These are phyloP conservation scores for Hordeum vulgare DNA, from an alignment of 176 grass and related monocot species.

Conservation along the genomic window DNA sequence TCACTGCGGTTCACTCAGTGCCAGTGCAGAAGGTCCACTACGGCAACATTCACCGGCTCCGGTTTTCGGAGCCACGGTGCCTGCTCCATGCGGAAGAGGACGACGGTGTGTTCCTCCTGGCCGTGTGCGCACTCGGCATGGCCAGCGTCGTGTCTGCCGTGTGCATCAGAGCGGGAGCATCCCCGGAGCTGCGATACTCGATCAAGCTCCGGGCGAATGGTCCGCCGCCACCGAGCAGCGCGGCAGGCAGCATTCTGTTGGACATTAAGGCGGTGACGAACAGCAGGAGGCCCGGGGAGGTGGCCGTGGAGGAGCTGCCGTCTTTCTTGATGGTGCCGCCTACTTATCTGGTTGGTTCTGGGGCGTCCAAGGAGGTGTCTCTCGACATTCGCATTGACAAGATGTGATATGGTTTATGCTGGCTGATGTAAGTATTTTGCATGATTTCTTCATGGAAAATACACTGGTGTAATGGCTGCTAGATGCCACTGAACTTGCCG, in stretches of 20 bases:
- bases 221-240: not conserved
- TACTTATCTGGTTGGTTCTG: not conserved
- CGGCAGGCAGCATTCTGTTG: not conserved
- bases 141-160: not conserved
- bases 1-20: not conserved
- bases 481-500: too few relatives aligned
- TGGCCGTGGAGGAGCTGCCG: not conserved
- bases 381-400: not conserved
- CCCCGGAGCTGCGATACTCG: not conserved
- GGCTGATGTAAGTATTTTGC: not conserved
- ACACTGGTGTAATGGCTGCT: too few relatives aligned
- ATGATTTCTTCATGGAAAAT: too few relatives aligned
- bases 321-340: not conserved
- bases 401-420: too few relatives aligned
- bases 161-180: not conserved
- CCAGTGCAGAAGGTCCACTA: not conserved
- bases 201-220: not conserved
- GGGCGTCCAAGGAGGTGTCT: not conserved
- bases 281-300: not conserved
- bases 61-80: not conserved
- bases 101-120: not conserved
- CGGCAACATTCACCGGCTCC: not conserved
- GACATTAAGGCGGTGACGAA: not conserved
- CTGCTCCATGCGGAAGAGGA: not conserved
- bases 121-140: not conserved